These are phyloP conservation scores for Coemansia sp. DNA, from an alignment of 192 early-diverging fungal species.

Conservation along the genomic window DNA sequence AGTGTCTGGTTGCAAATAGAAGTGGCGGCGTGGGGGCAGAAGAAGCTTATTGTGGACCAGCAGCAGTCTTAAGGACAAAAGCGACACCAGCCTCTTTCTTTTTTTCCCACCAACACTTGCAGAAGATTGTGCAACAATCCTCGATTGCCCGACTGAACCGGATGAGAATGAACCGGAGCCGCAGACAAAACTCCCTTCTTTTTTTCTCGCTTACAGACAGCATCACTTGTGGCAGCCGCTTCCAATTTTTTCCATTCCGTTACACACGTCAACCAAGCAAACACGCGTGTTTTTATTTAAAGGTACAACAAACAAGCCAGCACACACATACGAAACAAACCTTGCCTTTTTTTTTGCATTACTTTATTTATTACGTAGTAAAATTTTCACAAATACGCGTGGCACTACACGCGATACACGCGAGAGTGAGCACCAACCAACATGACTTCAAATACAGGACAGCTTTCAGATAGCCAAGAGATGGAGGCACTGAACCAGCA, in stretches of 20 bases:
- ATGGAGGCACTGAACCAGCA: conserved; percentile 49
- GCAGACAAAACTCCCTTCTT: neutral
- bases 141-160: neutral
- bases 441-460: neutral
- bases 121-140: no score
- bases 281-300: neutral
- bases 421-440: neutral
- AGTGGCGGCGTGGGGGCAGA: neutral
- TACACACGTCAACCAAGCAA: neutral
- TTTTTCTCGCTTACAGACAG: neutral
- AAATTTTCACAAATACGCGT: neutral
- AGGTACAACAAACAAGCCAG: neutral
- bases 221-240: neutral
- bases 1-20: neutral
- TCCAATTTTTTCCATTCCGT: neutral
- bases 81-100: neutral
- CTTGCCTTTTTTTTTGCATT: neutral
- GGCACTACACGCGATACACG: neutral
- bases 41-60: neutral
- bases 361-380: conserved; percentile 1
- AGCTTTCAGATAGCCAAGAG: conserved; percentile 31
- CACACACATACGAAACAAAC: neutral
- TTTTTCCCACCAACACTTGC: neutral
- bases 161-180: neutral
- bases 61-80: neutral